Conservation (phyloP, 2,329 filamentous ascomycete genomes). For the Trichothecium sympodiale region DNA sequence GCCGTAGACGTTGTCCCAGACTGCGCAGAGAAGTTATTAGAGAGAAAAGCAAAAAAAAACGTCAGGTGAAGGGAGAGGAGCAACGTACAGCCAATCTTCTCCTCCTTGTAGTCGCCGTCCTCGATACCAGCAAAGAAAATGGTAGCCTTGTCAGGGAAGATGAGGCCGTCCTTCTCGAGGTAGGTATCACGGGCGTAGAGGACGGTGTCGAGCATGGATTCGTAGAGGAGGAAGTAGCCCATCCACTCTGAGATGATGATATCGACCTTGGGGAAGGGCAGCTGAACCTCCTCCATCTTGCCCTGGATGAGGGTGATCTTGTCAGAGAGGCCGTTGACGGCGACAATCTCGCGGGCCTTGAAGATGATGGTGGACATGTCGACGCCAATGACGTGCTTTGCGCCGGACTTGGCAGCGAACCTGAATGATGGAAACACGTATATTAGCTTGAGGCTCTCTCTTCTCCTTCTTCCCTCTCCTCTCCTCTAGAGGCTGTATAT, state of each 20-base stretch:
- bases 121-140: slow-evolving; percentile 96
- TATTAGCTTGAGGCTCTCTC: background rate
- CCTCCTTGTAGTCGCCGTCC: slow-evolving; percentile 98
- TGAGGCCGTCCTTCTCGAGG: slow-evolving; percentile 74
- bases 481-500: slow-evolving; percentile 1
- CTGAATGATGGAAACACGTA: slow-evolving; percentile 31
- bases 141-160: slow-evolving; percentile 98
- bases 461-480: too few relatives aligned
- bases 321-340: slow-evolving; percentile 79
- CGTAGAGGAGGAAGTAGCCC: slow-evolving; percentile 98
- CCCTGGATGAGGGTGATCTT: slow-evolving; percentile 97
- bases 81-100: slow-evolving; percentile 94
- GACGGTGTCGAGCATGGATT: slow-evolving; percentile 98
- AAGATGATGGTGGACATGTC: slow-evolving; percentile 99
- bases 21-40: slow-evolving; percentile 31
- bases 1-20: slow-evolving; percentile 99
- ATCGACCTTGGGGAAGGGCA: slow-evolving; percentile 92
- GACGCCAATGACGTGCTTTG: slow-evolving; percentile 96
- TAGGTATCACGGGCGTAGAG: slow-evolving; percentile 93
- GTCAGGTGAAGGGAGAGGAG: background rate
- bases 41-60: background rate
- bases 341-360: slow-evolving; percentile 93
- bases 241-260: slow-evolving; percentile 99
- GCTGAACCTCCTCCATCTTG: slow-evolving; percentile 97
- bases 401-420: slow-evolving; percentile 93